These are phyloP conservation scores for Ramaria sp. DNA, from an alignment of 768 basidiomycete species.

Conservation along the genomic window DNA sequence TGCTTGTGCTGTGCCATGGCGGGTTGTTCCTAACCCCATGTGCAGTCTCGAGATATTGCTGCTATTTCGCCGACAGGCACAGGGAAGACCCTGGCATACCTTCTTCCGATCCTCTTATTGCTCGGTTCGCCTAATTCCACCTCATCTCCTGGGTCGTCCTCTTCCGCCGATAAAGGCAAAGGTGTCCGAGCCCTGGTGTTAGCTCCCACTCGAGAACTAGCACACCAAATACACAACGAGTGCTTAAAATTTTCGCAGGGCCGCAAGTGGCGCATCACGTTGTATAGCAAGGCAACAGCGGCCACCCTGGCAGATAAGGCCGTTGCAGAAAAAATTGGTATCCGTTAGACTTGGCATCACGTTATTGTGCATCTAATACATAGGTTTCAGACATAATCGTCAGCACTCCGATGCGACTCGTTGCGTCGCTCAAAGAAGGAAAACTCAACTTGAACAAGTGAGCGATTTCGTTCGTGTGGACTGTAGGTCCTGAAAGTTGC, in stretches of 20 bases:
- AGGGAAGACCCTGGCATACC: constrained; percentile 91
- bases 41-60: constrained; percentile 70
- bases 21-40: not conserved
- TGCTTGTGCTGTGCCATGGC: not conserved
- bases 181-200: constrained; percentile 75
- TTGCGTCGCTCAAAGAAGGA: constrained; percentile 65
- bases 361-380: not conserved
- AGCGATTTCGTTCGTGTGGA: constrained; percentile 16
- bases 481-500: constrained; percentile 10
- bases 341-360: constrained; percentile 12
- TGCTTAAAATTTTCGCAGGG: constrained; percentile 72
- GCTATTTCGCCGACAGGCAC: constrained; percentile 97
- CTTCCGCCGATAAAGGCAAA: constrained; percentile 30
- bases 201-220: constrained; percentile 91
- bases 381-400: constrained; percentile 76
- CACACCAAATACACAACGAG: constrained; percentile 91
- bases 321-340: constrained; percentile 68
- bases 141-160: constrained; percentile 4
- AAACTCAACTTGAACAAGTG: constrained; percentile 64
- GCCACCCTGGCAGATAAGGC: constrained; percentile 63
- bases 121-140: constrained; percentile 45
- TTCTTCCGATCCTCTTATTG: constrained; percentile 66
- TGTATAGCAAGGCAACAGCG: constrained; percentile 87
- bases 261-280: constrained; percentile 69
- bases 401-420: constrained; percentile 83